Evolutionary conservation across 306 rosid genomes (phyloP), one percentile per base, ranked within the genome.

Genomic region (Mucuna pruriens): DNA sequence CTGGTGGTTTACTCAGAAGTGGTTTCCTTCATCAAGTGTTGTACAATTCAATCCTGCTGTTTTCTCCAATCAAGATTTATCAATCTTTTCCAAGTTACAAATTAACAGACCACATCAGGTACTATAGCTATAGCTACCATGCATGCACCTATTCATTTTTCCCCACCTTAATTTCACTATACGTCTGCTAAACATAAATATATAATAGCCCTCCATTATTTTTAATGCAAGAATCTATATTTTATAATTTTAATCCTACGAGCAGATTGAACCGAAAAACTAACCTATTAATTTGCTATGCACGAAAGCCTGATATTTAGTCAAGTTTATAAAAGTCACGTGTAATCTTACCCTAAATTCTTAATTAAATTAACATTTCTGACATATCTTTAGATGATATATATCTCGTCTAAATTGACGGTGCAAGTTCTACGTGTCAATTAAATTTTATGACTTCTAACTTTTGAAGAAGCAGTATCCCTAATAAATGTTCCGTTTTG

Each of bases 1-100:
- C 19, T 90, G 90, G 90, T 88, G 92, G 94, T 63, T 83, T 40
- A 90, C 87, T 73, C 90, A 88, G 75, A 86, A 86, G 0, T 80
- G 85, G 74, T 90, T 90, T 72, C 92, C 92, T 7, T 11, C 82
- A 20, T 79, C 82, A 60, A 88, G 90, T 36, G 86, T 74, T 40
- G 60, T 76, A 1, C 33, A 45, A 11, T 2, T 1, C 10, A 88
- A 76, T 25, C 80, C 79, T 58, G 74, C 75, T 11, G 1, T 84
- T 46, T 79, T 88, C 70, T 83, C 90, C 6, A 51, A 6, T 29
- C 89, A 86, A 67, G 92, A 90, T 77, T 60, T 85, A 7, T 71
- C 80, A 54, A 40, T 88, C 34, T 0, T 85, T 9, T 67, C 40
- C 65, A 76, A 76, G 10, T 9, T 6, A 13, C 11, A n/a, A 16